A percentile compares a stretch with the other conserved stretches of the same genome.
Conservation (phyloP, 2,329 filamentous ascomycete species). For the Apiospora kogelbergensis region DNA sequence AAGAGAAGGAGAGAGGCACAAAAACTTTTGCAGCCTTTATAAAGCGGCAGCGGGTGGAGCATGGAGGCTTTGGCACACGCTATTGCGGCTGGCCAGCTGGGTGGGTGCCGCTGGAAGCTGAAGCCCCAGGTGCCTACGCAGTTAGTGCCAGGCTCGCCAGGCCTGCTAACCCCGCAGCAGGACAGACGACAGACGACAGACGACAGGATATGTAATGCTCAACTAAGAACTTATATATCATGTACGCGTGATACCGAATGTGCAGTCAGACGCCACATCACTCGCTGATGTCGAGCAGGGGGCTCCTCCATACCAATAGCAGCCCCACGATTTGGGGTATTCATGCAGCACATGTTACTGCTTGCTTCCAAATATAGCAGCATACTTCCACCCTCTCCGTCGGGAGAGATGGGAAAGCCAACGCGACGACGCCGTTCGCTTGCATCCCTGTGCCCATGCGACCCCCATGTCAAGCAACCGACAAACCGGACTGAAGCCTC, state of each 20-base stretch:
- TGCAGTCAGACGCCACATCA: conserved; percentile 1
- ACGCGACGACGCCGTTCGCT: neutral
- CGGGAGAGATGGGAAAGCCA: neutral
- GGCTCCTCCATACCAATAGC: neutral
- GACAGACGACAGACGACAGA: neutral
- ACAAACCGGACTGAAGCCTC: neutral
- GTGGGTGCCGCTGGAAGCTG: too few species aligned
- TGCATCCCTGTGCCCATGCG: conserved; percentile 1
- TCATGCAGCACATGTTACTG: neutral
- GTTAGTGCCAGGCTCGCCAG: too few species aligned
- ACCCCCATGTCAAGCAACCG: too few species aligned
- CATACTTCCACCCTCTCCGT: neutral
- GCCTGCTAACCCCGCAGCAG: neutral
- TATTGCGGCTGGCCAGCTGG: neutral
- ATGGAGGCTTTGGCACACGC: neutral
- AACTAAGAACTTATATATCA: conserved; percentile 2
- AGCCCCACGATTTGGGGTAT: neutral
- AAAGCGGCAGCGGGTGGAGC: neutral
- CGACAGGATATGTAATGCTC: neutral
- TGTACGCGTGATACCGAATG: neutral
- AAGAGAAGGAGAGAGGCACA: conserved; percentile 36
- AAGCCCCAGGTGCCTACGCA: too few species aligned
- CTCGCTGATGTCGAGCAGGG: neutral
- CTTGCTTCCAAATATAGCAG: conserved; percentile 1
- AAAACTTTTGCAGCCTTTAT: conserved; percentile 1